Evolutionary conservation across 345 rosid genomes (phyloP).

Genomic region (Salix caprea): DNA sequence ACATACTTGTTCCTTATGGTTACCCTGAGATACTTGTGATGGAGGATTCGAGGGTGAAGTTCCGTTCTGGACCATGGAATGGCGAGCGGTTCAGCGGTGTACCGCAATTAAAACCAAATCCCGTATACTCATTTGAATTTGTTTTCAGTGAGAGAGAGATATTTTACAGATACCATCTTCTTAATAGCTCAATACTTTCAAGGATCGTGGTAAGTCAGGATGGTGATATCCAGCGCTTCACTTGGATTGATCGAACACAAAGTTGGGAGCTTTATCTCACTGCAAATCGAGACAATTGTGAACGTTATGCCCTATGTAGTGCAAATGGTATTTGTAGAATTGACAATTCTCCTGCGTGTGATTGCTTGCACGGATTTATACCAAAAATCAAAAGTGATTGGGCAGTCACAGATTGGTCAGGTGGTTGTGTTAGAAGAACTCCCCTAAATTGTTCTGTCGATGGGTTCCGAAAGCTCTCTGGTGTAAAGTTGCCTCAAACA

Average conservation of each 20-base stretch:
- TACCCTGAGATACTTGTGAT: constrained; percentile 21
- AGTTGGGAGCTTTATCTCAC: neutral
- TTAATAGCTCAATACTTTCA: neutral
- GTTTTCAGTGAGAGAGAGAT: neutral
- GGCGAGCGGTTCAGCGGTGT: constrained; percentile 23
- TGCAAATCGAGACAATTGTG: neutral
- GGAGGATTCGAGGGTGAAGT: constrained; percentile 8
- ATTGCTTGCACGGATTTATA: neutral
- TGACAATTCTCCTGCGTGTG: neutral
- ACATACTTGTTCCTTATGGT: constrained; percentile 13
- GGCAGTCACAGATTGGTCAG: neutral
- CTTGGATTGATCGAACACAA: neutral
- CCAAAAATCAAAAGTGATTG: neutral
- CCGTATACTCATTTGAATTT: neutral
- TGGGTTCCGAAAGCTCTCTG: constrained; percentile 13
- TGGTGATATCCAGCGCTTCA: neutral
- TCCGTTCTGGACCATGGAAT: constrained; percentile 37
- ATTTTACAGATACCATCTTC: neutral
- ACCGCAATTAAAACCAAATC: neutral
- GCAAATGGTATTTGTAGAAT: neutral
- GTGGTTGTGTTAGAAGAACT: constrained; percentile 2
- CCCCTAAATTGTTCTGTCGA: neutral
- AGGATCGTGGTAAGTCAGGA: neutral
- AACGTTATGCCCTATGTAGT: neutral
- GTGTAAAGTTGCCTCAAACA: constrained; percentile 4